These are phyloP conservation scores for Paramecium primaurelia DNA, from an alignment of 73 alveolate species.

Conservation along the genomic window DNA sequence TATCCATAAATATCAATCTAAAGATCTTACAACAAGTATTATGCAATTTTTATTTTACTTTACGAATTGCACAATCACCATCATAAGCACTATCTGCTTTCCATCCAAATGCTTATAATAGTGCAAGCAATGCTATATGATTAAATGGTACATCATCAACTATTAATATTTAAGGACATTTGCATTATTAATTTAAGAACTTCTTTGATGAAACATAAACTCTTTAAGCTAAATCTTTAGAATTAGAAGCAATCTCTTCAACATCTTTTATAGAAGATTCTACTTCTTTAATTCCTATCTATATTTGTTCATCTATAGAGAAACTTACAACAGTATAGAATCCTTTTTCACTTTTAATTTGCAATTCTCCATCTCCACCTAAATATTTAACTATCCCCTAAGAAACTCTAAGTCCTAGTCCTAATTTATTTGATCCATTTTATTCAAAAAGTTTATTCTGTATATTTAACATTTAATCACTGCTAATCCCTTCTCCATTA, in stretches of 20 bases:
- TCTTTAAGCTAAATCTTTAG: background rate
- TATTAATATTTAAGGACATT: background rate
- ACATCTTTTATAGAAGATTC: background rate
- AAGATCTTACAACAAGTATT: background rate
- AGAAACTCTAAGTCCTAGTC: constrained; percentile 21
- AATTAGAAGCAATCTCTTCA: background rate
- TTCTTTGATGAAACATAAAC: background rate
- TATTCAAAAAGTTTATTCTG: background rate
- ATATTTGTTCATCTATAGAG: background rate
- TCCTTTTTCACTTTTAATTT: background rate
- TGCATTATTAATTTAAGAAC: background rate
- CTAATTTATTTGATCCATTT: background rate
- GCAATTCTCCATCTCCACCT: background rate
- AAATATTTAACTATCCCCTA: background rate
- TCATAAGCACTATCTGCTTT: constrained; percentile 38
- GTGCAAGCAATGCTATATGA: constrained; percentile 9
- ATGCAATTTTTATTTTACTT: background rate
- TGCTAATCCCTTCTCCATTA: background rate
- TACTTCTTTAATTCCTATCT: background rate
- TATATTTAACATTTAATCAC: background rate
- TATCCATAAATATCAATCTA: constrained; percentile 20
- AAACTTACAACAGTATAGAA: background rate
- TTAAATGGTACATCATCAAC: constrained; percentile 41
- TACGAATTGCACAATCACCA: constrained; percentile 6
- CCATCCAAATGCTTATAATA: background rate